Evolutionary conservation across 345 rosid genomes (phyloP), one percentile per base, ranked within the genome.

Genomic region (Kernera saxatilis): DNA sequence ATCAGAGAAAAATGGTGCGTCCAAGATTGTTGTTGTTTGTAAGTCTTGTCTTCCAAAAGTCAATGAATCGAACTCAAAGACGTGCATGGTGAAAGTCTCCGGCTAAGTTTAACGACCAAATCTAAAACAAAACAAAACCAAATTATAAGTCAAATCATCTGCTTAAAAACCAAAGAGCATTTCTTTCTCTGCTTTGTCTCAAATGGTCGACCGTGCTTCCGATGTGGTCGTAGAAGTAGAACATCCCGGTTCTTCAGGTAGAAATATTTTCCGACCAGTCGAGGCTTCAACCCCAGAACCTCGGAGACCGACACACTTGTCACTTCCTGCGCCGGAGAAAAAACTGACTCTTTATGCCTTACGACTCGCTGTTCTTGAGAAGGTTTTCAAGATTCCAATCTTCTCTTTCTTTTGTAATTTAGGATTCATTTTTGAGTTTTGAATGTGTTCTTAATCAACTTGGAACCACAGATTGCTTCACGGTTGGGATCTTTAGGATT

Each of bases 401-500:
- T 29, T 49, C 52, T 73, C 17, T n/a, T 9, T 69, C 2, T 36
- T 60, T 43, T 32, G 27, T 37, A 8, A 18, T 12, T 36, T 44
- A 45, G 0, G 35, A 32, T 37, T 71, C n/a, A 1, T 25, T 30
- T 32, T 11, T 6, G 7, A 22, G 56, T 60, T 43, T 14, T 23
- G 8, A 23, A 41, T 57, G 53, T 57, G 21, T 59, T 67, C 4
- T 37, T 61, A 18, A 35, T 39, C 4, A 50, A 32, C 41, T 18
- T n/a, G 26, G 37, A 23, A 58, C 63, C 14, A 21, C 71, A 75
- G 79, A 45, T 75, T 5, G 98, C 98, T 23, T 88, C 96, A 12
- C 78, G 88, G 25, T 75, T 93, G 1, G 98, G 97, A 62, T 84
- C 98, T 5, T 91, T 93, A 0, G 98, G 98, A 1, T 93, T 93